phyloP scores from a whole-genome alignment of 2,329 filamentous ascomycete species.

The Aplosporella prunicola region DNA sequence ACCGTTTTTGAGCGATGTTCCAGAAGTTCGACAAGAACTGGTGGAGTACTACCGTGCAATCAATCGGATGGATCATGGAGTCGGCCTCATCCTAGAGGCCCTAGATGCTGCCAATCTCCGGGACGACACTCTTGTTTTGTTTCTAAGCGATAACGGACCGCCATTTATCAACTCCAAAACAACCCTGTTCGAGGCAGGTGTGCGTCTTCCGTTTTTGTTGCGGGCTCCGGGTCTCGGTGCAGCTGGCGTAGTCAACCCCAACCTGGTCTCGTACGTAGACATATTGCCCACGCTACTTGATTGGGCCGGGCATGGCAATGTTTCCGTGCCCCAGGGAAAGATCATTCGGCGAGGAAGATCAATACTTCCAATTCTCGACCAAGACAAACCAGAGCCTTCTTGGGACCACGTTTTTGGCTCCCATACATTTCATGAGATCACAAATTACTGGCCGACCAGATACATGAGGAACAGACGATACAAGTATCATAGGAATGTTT shows the following conservation, averaged over 20 bases:
- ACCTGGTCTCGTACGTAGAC: constrained; percentile 39
- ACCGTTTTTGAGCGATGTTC: constrained; percentile 32
- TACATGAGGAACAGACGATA: constrained; percentile 34
- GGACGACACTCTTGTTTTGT: constrained; percentile 36
- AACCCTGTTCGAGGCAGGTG: constrained; percentile 41
- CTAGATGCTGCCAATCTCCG: constrained; percentile 24
- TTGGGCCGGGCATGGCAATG: neutral
- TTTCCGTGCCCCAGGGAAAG: neutral
- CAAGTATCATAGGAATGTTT: constrained; percentile 45
- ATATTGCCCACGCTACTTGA: constrained; percentile 39
- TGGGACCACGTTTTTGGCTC: constrained; percentile 38
- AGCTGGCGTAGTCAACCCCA: constrained; percentile 29
- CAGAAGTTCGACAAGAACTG: constrained; percentile 35
- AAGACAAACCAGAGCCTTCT: neutral
- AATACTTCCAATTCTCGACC: constrained; percentile 29
- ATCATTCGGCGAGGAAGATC: constrained; percentile 23
- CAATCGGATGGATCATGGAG: constrained; percentile 33
- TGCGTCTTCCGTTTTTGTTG: constrained; percentile 36
- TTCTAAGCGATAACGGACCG: constrained; percentile 41
- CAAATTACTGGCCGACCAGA: constrained; percentile 44
- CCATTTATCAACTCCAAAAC: constrained; percentile 46
- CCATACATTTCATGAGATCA: constrained; percentile 44
- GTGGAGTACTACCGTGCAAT: constrained; percentile 33
- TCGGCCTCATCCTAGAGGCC: constrained; percentile 32
- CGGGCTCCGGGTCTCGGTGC: constrained; percentile 22